Conservation (phyloP, 768 basidiomycete species). For the Rhodosporidiobolus odoratus region DNA sequence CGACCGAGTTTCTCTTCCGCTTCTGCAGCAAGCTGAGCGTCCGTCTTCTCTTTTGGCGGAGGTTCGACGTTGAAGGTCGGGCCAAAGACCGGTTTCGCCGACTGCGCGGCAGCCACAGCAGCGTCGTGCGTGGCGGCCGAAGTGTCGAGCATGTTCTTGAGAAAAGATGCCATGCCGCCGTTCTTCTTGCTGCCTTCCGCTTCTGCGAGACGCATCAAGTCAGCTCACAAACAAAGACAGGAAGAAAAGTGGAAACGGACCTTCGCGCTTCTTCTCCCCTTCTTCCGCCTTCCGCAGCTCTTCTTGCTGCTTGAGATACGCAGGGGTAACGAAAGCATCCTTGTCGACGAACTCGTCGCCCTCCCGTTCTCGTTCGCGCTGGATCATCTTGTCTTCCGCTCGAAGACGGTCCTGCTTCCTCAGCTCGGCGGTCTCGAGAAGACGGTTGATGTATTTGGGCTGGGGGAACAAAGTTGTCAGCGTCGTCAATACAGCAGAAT, state of each 20-base stretch:
- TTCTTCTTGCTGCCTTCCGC: slow-evolving; percentile 42
- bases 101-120: slow-evolving; percentile 65
- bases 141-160: slow-evolving; percentile 47
- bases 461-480: slow-evolving; percentile 43
- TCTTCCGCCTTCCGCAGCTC: slow-evolving; percentile 85
- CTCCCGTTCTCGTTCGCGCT: slow-evolving; percentile 84
- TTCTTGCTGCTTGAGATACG: slow-evolving; percentile 93
- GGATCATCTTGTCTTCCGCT: slow-evolving; percentile 97
- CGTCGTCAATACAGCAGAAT: background rate
- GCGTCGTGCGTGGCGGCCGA: slow-evolving; percentile 60
- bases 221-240: background rate
- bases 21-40: slow-evolving; percentile 63
- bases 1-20: slow-evolving; percentile 69
- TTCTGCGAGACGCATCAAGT: slow-evolving; percentile 38
- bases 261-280: slow-evolving; percentile 82
- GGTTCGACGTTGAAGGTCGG: slow-evolving; percentile 41
- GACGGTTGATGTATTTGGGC: slow-evolving; percentile 87
- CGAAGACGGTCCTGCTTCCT: slow-evolving; percentile 79
- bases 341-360: slow-evolving; percentile 91
- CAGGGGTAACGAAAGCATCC: slow-evolving; percentile 94
- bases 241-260: slow-evolving; percentile 48
- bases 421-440: slow-evolving; percentile 76
- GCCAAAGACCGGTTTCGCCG: slow-evolving; percentile 17
- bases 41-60: slow-evolving; percentile 51
- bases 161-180: slow-evolving; percentile 47